Evolutionary conservation across 1,284 basidiomycete genomes (phyloP), one percentile per base, ranked within the genome.

Genomic region (Microbotryum scabiosae): DNA sequence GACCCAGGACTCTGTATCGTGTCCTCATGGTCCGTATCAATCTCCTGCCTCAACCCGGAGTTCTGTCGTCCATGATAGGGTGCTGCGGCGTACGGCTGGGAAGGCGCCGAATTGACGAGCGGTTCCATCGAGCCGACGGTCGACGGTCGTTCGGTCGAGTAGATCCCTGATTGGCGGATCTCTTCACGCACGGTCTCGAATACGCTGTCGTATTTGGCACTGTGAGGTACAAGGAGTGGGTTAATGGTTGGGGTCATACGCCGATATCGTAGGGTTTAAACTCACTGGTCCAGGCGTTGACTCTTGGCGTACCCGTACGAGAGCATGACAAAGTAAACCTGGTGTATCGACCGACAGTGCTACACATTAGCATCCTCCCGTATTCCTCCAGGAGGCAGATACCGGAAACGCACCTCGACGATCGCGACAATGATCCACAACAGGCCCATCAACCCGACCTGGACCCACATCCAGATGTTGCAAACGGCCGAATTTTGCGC

Each of bases 371-470:
- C 26, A 7, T 6, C 10, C n/a, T n/a, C n/a, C n/a, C n/a, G n/a
- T n/a, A n/a, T n/a, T n/a, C n/a, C n/a, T n/a, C n/a, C n/a, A n/a
- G n/a, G n/a, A n/a, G n/a, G n/a, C n/a, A n/a, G n/a, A n/a, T n/a
- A n/a, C n/a, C n/a, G n/a, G n/a, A n/a, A n/a, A n/a, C 80, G 69
- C 73, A 86, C 85, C 76, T 93, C 88, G 56, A 87, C 78, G 57
- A 87, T 77, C 25, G 82, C 82, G 32, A 94, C 78, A 14, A 92
- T 72, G 7, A 86, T 75, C 87, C 89, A 94, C 21, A 92, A 77
- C 5, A 82, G 87, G 23, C 80, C 86, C 89, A 94, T 92, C 64
- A 94, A 77, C 44, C 91, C 91, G n/a, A 94, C 78, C 72, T 88
- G 86, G 6, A 88, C 86, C 89, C 89, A 94, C 8, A 89, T 80